These are phyloP conservation scores for Seminavis robusta DNA, from an alignment of 108 stramenopile genomes.

Conservation along the genomic window DNA sequence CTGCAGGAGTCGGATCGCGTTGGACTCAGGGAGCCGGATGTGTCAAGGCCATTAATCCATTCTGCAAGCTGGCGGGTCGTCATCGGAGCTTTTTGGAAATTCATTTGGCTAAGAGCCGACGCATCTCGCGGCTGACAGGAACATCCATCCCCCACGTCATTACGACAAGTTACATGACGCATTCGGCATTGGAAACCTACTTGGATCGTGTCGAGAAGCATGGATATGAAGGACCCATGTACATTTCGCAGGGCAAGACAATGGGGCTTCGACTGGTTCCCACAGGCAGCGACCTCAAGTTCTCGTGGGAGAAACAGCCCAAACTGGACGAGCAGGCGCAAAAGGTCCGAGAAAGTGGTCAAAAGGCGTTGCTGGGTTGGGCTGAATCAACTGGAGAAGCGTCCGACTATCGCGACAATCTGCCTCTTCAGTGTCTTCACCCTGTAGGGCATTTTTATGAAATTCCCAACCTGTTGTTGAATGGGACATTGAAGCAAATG, in stretches of 20 bases:
- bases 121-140: slow-evolving; percentile 30
- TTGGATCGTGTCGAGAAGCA: slow-evolving; percentile 27
- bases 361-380: slow-evolving; percentile 44
- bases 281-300: slow-evolving; percentile 42
- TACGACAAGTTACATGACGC: slow-evolving; percentile 63
- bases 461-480: slow-evolving; percentile 51
- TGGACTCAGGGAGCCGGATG: slow-evolving; percentile 68
- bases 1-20: slow-evolving; percentile 58
- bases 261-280: slow-evolving; percentile 60
- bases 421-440: slow-evolving; percentile 48
- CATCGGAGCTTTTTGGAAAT: slow-evolving; percentile 53
- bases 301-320: slow-evolving; percentile 51
- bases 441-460: slow-evolving; percentile 65
- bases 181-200: slow-evolving; percentile 30
- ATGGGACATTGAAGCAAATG: slow-evolving; percentile 45
- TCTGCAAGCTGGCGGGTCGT: slow-evolving; percentile 39
- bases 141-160: slow-evolving; percentile 46
- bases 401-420: slow-evolving; percentile 47
- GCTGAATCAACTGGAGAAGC: slow-evolving; percentile 46
- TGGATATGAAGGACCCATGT: slow-evolving; percentile 30
- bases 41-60: slow-evolving; percentile 55
- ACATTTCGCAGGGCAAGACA: slow-evolving; percentile 40
- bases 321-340: slow-evolving; percentile 59
- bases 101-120: slow-evolving; percentile 55
- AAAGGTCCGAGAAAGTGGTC: slow-evolving; percentile 38